Evolutionary conservation across 176 grass and related monocot genomes (phyloP), one percentile per base, ranked within the genome.

Genomic region (Typha latifolia): DNA sequence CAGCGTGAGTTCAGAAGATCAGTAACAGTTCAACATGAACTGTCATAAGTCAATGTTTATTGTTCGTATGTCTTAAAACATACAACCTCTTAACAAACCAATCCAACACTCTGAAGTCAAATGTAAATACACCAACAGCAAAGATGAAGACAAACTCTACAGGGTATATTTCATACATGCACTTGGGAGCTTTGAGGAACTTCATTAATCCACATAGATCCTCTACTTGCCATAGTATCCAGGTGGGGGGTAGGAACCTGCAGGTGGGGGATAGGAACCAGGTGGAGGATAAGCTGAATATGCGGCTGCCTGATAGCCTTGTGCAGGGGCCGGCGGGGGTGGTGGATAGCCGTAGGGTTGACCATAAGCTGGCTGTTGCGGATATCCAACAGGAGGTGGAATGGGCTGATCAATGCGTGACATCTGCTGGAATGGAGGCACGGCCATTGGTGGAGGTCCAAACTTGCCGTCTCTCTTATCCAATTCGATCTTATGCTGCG

Each of bases 391-490:
- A 2, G 69, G 59, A 47, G 89, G 86, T 1, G 79, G 79, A 43
- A 73, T 61, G 19, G 81, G 79, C 26, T 85, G 84, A 77, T 83
- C 74, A 8, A 85, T 87, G 70, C 86, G 94, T 12, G 86, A 90
- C 94, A 93, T 93, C 52, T 99, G 83, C 77, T 99, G 89, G 78
- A 75, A 12, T 4, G 94, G 89, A 65, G 94, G 94, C 83, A 99
- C 94, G 66, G 75, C 48, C 94, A 99, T 90, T 1, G 81, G 56
- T 10, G 70, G 71, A 29, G 89, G 89, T 8, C 63, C 70, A 7
- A 93, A 77, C 61, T 76, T 81, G 34, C 94, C 83, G 14, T 99
- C 94, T 79, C 94, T 90, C 67, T 99, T 99, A 72, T 90, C 89
- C 70, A 99, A 62, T 68, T 93, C 86, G 11, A 93, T 73, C 73